Base-by-base conservation (phyloP, 2,329 filamentous ascomycete species). In the Bertia moriformis region DNA sequence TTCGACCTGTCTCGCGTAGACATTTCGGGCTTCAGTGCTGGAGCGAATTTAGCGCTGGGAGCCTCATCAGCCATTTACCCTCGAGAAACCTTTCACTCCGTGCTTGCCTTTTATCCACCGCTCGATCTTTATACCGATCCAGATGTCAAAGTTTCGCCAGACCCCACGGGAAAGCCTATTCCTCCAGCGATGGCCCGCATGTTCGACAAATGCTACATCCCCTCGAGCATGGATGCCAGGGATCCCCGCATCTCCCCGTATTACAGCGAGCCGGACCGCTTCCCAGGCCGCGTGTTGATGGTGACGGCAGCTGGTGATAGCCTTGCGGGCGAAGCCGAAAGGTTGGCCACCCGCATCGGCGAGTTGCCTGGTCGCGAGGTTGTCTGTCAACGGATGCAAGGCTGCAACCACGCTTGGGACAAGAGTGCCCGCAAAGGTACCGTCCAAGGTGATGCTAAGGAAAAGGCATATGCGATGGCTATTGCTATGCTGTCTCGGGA, bases 31-130 rank as follows among this genome's bases (percentile, higher is more conserved):
- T 63, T 64, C 36, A 64, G 60, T 7, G 61, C 62, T 0, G 68
- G 68, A 1, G 66, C 53, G 1, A 66, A 60, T 41, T 48, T 70
- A 17, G 59, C 60, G 7, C 45, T 69, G 0, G 44, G 52, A 1
- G 52, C 47, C 1, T 46, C 52, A 0, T 47, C 48, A 5, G 40
- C 48, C 18, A 38, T 53, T 1, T 47, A 68, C 7, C 56, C 57
- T 45, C 53, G 69, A 43, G 65, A 69, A 12, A 68, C 53, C 46
- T 61, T 60, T 43, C 60, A 59, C 33, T 67, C 67, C 4, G 59
- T 69, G 42, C 63, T 70, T 40, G 52, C 59, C 36, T 65, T 62
- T 53, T 74, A 59, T 19, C 52, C 62, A 0, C 51, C 54, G 0
- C 50, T 50, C 2, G 53, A 62, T 37, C 42, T 62, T 15, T 46